Conservation (phyloP, 1,284 basidiomycete species). For the Marasmius fiardii region DNA sequence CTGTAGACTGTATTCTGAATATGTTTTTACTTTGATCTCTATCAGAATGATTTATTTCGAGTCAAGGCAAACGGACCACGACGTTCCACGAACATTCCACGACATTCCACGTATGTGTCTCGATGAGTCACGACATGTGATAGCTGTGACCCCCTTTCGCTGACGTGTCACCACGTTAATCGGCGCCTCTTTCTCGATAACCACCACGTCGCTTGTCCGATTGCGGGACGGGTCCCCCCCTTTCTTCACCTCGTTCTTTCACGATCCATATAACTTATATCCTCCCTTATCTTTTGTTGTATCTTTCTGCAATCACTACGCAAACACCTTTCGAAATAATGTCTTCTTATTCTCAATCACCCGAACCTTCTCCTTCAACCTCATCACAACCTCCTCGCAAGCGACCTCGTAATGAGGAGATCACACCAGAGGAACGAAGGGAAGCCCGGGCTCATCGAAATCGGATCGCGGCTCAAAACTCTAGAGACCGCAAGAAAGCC, state of each 20-base stretch:
- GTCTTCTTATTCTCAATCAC: conserved; percentile 21
- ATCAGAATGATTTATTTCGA: too few relatives aligned
- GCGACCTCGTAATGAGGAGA: conserved; percentile 61
- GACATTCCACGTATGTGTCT: too few relatives aligned
- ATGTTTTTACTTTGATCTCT: too few relatives aligned
- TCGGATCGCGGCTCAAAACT: conserved; percentile 82
- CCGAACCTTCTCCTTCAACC: conserved; percentile 34
- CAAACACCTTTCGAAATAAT: background rate
- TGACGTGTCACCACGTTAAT: background rate
- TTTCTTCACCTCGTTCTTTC: background rate
- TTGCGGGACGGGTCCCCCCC: background rate
- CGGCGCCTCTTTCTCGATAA: background rate
- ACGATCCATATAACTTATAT: background rate
- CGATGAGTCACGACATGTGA: too few relatives aligned
- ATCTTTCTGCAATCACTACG: background rate
- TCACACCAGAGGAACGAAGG: conserved; percentile 69
- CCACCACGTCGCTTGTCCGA: background rate
- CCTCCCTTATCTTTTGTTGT: too few relatives aligned
- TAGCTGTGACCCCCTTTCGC: too few relatives aligned
- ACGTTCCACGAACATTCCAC: too few relatives aligned
- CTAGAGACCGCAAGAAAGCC: conserved; percentile 75
- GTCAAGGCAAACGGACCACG: too few relatives aligned
- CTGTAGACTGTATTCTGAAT: too few relatives aligned
- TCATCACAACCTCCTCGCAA: conserved; percentile 56
- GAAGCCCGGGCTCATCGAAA: conserved; percentile 54